Evolutionary conservation across 768 basidiomycete species (phyloP).

Genomic region (Pisolithus orientalis): DNA sequence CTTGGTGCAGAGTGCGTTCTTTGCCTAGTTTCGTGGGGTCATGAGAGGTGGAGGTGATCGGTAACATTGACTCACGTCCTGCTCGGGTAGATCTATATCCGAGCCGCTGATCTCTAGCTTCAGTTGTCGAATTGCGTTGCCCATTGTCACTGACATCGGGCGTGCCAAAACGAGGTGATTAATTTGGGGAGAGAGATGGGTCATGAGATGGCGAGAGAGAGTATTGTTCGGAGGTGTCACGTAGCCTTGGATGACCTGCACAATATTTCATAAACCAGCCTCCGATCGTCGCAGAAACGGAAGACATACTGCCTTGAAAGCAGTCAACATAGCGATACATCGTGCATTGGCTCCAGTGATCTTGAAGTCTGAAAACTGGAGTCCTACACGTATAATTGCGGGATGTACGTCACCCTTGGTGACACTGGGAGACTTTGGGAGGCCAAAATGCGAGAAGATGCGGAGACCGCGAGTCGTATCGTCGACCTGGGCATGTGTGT

Average conservation of each 20-base stretch:
- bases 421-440: conserved; percentile 48
- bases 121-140: conserved; percentile 88
- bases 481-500: conserved; percentile 27
- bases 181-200: conserved; percentile 89
- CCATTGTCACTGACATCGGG: conserved; percentile 91
- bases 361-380: conserved; percentile 88
- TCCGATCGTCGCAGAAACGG: not conserved
- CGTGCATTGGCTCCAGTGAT: conserved; percentile 94
- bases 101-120: conserved; percentile 92
- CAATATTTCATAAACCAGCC: conserved; percentile 10
- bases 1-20: conserved; percentile 71
- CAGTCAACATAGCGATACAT: conserved; percentile 85
- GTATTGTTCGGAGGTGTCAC: conserved; percentile 81
- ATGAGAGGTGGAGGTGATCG: not conserved
- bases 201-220: conserved; percentile 86
- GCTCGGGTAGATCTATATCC: conserved; percentile 90
- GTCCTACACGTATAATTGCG: conserved; percentile 74
- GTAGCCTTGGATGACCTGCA: conserved; percentile 87
- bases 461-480: conserved; percentile 53
- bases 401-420: conserved; percentile 90
- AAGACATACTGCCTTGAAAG: conserved; percentile 80
- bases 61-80: conserved; percentile 59
- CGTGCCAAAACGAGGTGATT: conserved; percentile 82
- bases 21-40: conserved; percentile 52
- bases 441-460: conserved; percentile 83